Conservation (phyloP, 1,139 yeast species). For the Ogataea hybrid region DNA sequence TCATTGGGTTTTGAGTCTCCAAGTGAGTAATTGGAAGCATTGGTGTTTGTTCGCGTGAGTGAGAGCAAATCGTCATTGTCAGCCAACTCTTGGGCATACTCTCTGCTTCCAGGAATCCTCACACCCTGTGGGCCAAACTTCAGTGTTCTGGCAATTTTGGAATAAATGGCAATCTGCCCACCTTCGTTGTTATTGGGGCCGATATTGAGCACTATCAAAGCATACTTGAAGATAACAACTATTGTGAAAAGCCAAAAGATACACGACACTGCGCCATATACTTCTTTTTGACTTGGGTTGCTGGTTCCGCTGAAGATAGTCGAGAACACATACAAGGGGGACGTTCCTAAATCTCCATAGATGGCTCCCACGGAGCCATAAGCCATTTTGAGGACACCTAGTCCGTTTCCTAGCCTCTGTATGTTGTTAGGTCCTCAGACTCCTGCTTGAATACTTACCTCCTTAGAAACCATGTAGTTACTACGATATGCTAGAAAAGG, state of each 20-base stretch:
- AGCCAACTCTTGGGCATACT: slow-evolving; percentile 16
- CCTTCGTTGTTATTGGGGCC: slow-evolving; percentile 63
- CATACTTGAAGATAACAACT: slow-evolving; percentile 51
- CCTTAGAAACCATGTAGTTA: background rate
- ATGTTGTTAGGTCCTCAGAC: background rate
- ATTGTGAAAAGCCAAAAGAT: slow-evolving; percentile 55
- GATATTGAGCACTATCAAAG: slow-evolving; percentile 43
- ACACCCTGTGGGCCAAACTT: slow-evolving; percentile 50
- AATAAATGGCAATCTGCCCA: slow-evolving; percentile 60
- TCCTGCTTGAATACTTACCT: background rate
- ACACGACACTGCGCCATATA: slow-evolving; percentile 51
- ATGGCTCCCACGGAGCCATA: slow-evolving; percentile 53
- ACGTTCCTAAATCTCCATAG: slow-evolving; percentile 62
- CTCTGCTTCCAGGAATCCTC: slow-evolving; percentile 38
- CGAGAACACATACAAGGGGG: slow-evolving; percentile 53
- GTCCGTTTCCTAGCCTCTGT: slow-evolving; percentile 5
- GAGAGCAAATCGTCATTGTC: slow-evolving; percentile 38
- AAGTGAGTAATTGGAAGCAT: slow-evolving; percentile 22
- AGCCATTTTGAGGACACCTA: slow-evolving; percentile 15
- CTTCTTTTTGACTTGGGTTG: slow-evolving; percentile 36
- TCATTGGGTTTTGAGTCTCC: slow-evolving; percentile 14
- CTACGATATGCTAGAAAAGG: background rate
- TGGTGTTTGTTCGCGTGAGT: slow-evolving; percentile 41
- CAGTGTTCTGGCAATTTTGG: slow-evolving; percentile 50
- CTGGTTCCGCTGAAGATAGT: slow-evolving; percentile 38